Base-by-base conservation (phyloP, 2,329 filamentous ascomycete species). In the Fusarium abutilonis region DNA sequence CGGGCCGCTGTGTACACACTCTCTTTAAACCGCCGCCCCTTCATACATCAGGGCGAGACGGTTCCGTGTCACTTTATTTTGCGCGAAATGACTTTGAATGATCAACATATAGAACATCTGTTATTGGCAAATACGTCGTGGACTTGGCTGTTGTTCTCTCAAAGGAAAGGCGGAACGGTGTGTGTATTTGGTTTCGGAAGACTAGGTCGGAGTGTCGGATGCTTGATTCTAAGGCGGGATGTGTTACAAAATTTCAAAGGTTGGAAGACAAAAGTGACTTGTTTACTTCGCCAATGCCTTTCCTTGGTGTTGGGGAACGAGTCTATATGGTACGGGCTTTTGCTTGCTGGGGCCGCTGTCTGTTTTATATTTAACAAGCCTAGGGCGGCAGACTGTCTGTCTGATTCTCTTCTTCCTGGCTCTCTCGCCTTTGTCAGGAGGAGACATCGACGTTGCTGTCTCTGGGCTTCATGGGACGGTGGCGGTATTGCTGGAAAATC, bases 31-130 rank as follows among this genome's bases (percentile, higher is more conserved):
- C 56, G 62, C 64, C 64, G 63, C 67, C 34, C 54, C 48, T 69
- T 46, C 52, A 49, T 58, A 48, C 29, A 35, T 47, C 41, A 64
- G 52, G 65, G 52, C 57, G 66, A 60, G 53, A 45, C 60, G 52
- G 66, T 67, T 63, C 51, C 55, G 63, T 69, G 68, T 73, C 64
- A 69, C 62, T 57, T 64, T 59, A 34, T 67, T 68, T 66, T 69
- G 54, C 56, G 63, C 59, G 56, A 67, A 62, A 70, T 72, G 73
- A 75, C 73, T 76, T 79, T 75, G 75, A 76, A 76, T 75, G 73
- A 76, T 68, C 72, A 76, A 76, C 73, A 79, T 80, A 79, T 80
- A 79, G 77, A 80, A 71, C 73, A 75, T 77, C 73, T 77, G 74
- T 73, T 73, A 72, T 78, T 77, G 78, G 76, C 74, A 77, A 75